Evolutionary conservation across 2,329 filamentous ascomycete species (phyloP).

Genomic region (Hymenotorrendiella dingleyae): DNA sequence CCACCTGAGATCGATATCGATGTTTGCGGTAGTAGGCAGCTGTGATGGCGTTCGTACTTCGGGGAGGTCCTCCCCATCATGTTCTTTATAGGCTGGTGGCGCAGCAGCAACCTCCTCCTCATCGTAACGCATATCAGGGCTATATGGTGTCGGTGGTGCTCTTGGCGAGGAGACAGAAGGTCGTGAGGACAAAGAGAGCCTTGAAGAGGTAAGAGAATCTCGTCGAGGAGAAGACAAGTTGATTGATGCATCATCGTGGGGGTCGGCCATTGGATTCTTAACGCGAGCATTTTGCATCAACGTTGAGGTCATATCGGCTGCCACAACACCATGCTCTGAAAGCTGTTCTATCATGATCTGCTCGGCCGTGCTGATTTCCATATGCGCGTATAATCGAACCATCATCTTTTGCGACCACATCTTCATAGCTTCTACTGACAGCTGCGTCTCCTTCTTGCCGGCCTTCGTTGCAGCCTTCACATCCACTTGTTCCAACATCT

Average conservation of each 20-base stretch:
- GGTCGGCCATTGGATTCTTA: conserved; percentile 78
- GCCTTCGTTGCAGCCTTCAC: conserved; percentile 50
- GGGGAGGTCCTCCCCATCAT: conserved; percentile 65
- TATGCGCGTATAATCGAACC: conserved; percentile 87
- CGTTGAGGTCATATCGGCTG: conserved; percentile 74
- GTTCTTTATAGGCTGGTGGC: conserved; percentile 56
- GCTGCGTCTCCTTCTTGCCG: conserved; percentile 64
- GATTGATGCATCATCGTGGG: conserved; percentile 26
- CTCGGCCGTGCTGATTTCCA: conserved; percentile 88
- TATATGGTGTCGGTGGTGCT: conserved; percentile 11
- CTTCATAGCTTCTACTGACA: conserved; percentile 70
- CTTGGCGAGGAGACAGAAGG: conserved; percentile 16
- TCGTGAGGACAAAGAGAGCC: conserved; percentile 24
- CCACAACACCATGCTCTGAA: conserved; percentile 82
- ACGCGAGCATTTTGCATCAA: conserved; percentile 90
- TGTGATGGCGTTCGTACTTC: conserved; percentile 79
- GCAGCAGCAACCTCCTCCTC: conserved; percentile 45
- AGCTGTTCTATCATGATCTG: conserved; percentile 99
- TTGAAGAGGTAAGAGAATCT: conserved; percentile 28
- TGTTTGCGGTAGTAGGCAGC: conserved; percentile 71
- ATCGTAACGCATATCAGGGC: conserved; percentile 6
- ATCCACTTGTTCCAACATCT: conserved; percentile 67
- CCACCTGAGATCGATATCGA: conserved; percentile 96
- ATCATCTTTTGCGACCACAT: conserved; percentile 99
- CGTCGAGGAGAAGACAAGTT: conserved; percentile 20